Evolutionary conservation across 352 stramenopile species (phyloP), one percentile per base, ranked within the genome.

Genomic region (Phytophthora sp.): DNA sequence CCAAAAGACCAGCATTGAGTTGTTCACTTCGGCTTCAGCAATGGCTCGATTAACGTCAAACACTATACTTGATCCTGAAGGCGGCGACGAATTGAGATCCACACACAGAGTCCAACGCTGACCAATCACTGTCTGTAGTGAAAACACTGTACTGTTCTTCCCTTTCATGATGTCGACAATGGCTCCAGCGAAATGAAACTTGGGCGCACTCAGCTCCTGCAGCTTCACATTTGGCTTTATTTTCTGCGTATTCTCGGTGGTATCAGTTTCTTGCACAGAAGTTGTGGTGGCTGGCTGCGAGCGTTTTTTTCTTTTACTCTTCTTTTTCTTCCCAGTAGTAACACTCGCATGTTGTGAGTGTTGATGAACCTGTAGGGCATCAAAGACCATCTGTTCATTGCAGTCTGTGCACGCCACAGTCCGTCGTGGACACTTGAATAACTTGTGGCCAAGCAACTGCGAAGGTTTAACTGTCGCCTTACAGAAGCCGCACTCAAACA

Each of bases 1-100:
- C 71, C 71, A 79, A 47, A 79, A 76, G 1, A 76, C 38, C 29
- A 79, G 23, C 30, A 79, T 16, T 12, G 62, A 66, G 16, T 69
- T 71, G 21, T 65, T 26, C 16, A 69, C 62, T 18, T 68, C 50
- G 3, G 58, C 53, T 24, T 33, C 62, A 18, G 52, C 36, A 36
- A 71, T 52, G 24, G 49, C 47, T 54, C 53, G 45, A 12, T 18
- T 39, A 33, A 47, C 24, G 13, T 63, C 31, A 21, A 49, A 49
- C 7, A 30, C 45, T 38, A 24, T 42, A 27, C 33, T 67, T 2
- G 33, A 65, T 41, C n/a, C n/a, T n/a, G n/a, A n/a, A n/a, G n/a
- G n/a, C n/a, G 18, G 20, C n/a, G 33, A 8, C 3, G 33, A 54
- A 33, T 15, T 63, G 38, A 30, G 20, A 42, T 62, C 50, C 12